These are phyloP conservation scores for Botrytis cinerea DNA, from an alignment of 2,329 filamentous ascomycete species.

Conservation along the genomic window DNA sequence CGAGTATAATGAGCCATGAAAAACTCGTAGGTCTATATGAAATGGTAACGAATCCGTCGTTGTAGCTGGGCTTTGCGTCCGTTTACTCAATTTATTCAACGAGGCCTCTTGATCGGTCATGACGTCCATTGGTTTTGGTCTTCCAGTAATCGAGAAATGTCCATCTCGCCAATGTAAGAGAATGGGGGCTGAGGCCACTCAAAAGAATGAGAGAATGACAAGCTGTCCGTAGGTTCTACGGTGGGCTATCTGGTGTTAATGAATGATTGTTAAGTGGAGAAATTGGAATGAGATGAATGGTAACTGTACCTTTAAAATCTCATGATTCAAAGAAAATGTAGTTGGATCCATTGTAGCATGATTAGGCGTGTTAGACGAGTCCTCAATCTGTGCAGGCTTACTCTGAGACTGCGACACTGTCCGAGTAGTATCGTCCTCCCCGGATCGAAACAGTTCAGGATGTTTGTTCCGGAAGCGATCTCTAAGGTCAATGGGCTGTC, in stretches of 20 bases:
- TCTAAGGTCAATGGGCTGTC: constrained; percentile 63
- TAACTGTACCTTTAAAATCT: constrained; percentile 37
- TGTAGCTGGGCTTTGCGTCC: not conserved
- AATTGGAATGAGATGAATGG: constrained; percentile 21
- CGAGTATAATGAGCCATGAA: not conserved
- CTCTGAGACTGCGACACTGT: constrained; percentile 9
- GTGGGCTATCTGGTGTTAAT: constrained; percentile 29
- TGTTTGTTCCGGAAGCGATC: constrained; percentile 67
- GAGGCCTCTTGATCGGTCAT: not conserved
- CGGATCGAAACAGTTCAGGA: constrained; percentile 52
- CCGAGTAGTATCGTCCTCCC: not conserved
- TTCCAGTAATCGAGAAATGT: constrained; percentile 54
- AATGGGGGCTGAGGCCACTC: constrained; percentile 50
- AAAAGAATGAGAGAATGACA: constrained; percentile 44
- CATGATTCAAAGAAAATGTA: constrained; percentile 30
- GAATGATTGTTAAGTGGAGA: constrained; percentile 31
- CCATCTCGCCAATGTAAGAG: constrained; percentile 57
- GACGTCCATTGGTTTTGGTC: not conserved
- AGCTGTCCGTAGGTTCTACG: constrained; percentile 40
- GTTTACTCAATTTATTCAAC: not conserved
- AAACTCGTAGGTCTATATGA: not conserved
- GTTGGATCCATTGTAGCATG: constrained; percentile 15
- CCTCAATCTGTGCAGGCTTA: not conserved
- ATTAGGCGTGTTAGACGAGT: not conserved
- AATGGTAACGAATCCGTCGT: not conserved